Base-by-base conservation (phyloP, 2,329 filamentous ascomycete genomes). In the Alternaria dauci region DNA sequence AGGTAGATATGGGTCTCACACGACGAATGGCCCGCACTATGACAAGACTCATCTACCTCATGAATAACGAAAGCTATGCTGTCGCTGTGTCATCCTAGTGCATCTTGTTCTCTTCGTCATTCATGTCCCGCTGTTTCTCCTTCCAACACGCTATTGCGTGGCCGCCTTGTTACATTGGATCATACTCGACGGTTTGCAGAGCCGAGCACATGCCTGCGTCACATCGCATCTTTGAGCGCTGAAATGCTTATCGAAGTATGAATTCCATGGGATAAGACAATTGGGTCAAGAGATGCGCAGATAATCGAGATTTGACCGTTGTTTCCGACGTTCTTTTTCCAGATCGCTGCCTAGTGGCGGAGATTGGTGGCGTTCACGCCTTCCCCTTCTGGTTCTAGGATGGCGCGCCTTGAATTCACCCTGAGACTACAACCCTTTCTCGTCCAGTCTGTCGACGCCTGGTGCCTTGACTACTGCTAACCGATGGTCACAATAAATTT, bases 331-430 rank as follows among this genome's bases (percentile, higher is more conserved):
- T 38, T 18, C 34, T 16, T 4, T 38, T 8, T 32, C 28, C 18
- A 23, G n/a, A 34, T 48, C 44, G 46, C 46, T 48, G 46, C 46
- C 46, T 48, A n/a, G 46, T 36, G 46, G 30, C 46, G 18, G 18
- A 11, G 16, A 36, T 23, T 36, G n/a, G 30, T 1, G 46, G 46
- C 20, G 30, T 23, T 48, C 8, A 6, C 18, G 18, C 30, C 32
- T 48, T 48, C 30, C 46, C 3, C 2, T 48, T 48, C 23, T 30
- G 7, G 46, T n/a, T 1, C 30, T 48, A 8, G 2, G 18, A 18
- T 1, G 46, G 46, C 30, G 28, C 30, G 46, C 46, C 46, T 36
- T 36, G 12, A 7, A 48, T 48, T 25, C 30, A 25, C 30, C 30
- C 30, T 48, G 30, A 25, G 46, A 30, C 46, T 23, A 18, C 46